These are phyloP conservation scores for Gastrolobium villosum DNA, from an alignment of 306 rosid genomes.

Conservation along the genomic window DNA sequence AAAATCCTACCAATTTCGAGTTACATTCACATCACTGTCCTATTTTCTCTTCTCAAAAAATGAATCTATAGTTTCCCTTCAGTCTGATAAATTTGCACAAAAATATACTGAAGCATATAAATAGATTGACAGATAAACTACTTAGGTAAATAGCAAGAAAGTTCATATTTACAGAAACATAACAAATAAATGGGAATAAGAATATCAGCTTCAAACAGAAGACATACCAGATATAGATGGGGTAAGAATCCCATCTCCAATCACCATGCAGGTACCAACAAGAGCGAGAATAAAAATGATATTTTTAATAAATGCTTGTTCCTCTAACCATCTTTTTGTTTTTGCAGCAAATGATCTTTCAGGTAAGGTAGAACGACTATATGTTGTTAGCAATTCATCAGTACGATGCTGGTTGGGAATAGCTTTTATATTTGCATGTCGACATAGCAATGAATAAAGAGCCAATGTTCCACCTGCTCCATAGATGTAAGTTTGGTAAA, in stretches of 20 bases:
- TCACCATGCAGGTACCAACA: constrained; percentile 90
- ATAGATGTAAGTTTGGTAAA: constrained; percentile 38
- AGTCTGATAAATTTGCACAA: constrained; percentile 28
- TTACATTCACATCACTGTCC: neutral
- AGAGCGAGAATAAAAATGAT: constrained; percentile 78
- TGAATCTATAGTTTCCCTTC: constrained; percentile 34
- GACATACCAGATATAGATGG: constrained; percentile 85
- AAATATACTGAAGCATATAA: neutral
- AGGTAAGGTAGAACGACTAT: constrained; percentile 80
- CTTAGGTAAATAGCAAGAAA: neutral
- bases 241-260: constrained; percentile 94
- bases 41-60: constrained; percentile 13
- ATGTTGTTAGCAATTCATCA: constrained; percentile 84
- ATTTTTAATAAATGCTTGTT: constrained; percentile 58
- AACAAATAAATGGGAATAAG: constrained; percentile 16
- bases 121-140: neutral
- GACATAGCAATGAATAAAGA: constrained; percentile 87
- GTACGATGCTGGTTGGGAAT: constrained; percentile 90
- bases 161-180: neutral
- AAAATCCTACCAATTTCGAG: constrained; percentile 11
- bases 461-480: constrained; percentile 88
- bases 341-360: constrained; percentile 84
- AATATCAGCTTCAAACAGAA: constrained; percentile 46
- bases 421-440: constrained; percentile 81
- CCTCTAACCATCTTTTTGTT: constrained; percentile 84